phyloP scores from a whole-genome alignment of 1,139 yeast species.

The Diutina ranongensis region DNA sequence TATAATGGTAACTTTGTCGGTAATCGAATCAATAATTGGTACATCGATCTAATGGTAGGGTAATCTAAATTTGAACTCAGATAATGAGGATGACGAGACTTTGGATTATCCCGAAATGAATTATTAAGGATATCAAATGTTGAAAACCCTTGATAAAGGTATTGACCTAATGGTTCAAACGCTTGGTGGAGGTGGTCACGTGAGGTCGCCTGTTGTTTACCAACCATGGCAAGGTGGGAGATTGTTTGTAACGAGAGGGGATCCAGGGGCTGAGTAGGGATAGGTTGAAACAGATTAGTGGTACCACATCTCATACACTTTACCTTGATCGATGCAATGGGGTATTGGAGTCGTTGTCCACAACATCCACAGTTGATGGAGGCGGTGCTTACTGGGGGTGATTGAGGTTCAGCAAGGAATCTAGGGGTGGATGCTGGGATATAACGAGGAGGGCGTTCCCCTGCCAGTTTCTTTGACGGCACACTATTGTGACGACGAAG shows the following conservation, averaged over 20 bases:
- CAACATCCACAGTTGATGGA: constrained; percentile 39
- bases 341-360: constrained; percentile 48
- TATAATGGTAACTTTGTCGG: constrained; percentile 53
- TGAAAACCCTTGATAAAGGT: constrained; percentile 31
- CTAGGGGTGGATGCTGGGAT: constrained; percentile 10
- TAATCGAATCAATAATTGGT: constrained; percentile 28
- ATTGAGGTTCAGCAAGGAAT: constrained; percentile 5
- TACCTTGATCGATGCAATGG: constrained; percentile 39
- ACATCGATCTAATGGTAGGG: constrained; percentile 31
- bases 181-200: constrained; percentile 19
- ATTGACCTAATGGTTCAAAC: constrained; percentile 39
- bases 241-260: too few species aligned
- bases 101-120: constrained; percentile 30
- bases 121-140: constrained; percentile 29
- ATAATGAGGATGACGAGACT: constrained; percentile 17
- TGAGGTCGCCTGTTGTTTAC: constrained; percentile 14
- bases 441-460: constrained; percentile 5
- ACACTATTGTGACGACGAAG: constrained; percentile 4
- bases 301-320: constrained; percentile 15
- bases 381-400: neutral
- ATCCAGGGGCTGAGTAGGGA: too few species aligned
- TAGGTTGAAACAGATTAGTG: constrained; percentile 4
- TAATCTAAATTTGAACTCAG: constrained; percentile 36
- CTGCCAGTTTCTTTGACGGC: neutral
- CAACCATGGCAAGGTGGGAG: constrained; percentile 19